Percentiles rank a stretch among this genome's conserved stretches.
phyloP scores from a whole-genome alignment of 306 rosid species.

The Quercus agrifolia region DNA sequence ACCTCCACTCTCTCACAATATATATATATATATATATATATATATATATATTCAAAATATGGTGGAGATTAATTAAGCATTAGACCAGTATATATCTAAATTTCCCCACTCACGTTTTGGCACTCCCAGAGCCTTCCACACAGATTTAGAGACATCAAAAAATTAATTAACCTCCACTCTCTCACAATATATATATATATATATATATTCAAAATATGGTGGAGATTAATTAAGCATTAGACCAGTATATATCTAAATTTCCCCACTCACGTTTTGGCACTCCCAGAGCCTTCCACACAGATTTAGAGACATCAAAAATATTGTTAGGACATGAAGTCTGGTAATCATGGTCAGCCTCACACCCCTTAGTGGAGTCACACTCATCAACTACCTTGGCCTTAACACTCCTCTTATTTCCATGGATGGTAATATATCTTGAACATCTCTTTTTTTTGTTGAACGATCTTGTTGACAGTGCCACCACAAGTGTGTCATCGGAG shows the following conservation, averaged over 20 bases:
- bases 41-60: no score
- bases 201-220: no score
- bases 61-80: no score
- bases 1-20: no score
- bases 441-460: slow-evolving; percentile 14
- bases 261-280: no score
- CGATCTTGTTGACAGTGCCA: slow-evolving; percentile 41
- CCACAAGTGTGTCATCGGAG: slow-evolving; percentile 6
- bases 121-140: slow-evolving; percentile 30
- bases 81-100: background rate
- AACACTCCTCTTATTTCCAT: slow-evolving; percentile 25
- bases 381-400: slow-evolving; percentile 34
- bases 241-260: no score
- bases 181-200: no score
- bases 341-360: slow-evolving; percentile 24
- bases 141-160: slow-evolving; percentile 30
- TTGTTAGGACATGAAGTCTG: slow-evolving; percentile 23
- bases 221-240: no score
- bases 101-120: slow-evolving; percentile 16
- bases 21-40: no score
- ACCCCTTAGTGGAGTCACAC: slow-evolving; percentile 35
- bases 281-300: no score
- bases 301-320: slow-evolving; percentile 23
- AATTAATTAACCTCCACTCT: background rate
- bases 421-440: slow-evolving; percentile 19